Conservation (phyloP, 805 yeast species). For the Candida nanaspora region DNA sequence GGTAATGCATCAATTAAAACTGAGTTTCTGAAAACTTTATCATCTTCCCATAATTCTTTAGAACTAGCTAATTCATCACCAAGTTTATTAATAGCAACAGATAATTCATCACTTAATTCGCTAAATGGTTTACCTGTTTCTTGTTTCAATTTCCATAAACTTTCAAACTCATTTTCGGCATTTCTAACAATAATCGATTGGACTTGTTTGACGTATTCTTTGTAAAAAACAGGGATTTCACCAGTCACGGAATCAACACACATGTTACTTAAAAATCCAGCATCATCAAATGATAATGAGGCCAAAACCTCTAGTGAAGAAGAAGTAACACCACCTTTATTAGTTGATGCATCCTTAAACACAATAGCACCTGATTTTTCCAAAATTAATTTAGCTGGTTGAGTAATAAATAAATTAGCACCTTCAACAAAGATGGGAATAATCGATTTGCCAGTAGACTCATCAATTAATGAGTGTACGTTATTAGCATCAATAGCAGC, state of each 20-base stretch:
- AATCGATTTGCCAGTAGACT: constrained; percentile 64
- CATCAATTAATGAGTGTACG: constrained; percentile 63
- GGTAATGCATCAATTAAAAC: constrained; percentile 79
- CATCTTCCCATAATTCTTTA: constrained; percentile 79
- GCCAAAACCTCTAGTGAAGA: constrained; percentile 94
- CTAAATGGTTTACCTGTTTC: constrained; percentile 56
- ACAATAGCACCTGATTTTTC: constrained; percentile 84
- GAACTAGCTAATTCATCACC: constrained; percentile 81
- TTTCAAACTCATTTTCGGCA: constrained; percentile 80
- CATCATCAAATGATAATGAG: constrained; percentile 84
- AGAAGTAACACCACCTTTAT: constrained; percentile 98
- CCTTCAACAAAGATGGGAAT: constrained; percentile 94
- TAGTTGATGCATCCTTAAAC: constrained; percentile 94
- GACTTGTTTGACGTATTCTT: constrained; percentile 76
- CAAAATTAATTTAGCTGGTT: constrained; percentile 79
- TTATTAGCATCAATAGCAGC: constrained; percentile 87
- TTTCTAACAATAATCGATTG: constrained; percentile 69
- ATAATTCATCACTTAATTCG: constrained; percentile 74
- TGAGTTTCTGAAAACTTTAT: constrained; percentile 65
- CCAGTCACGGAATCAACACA: constrained; percentile 53
- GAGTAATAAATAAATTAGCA: constrained; percentile 92
- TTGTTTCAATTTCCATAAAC: constrained; percentile 72
- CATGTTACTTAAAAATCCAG: constrained; percentile 72
- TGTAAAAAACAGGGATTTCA: constrained; percentile 64
- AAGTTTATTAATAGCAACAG: constrained; percentile 75